These are phyloP conservation scores for Turnera subulata DNA, from an alignment of 345 rosid genomes.

Conservation along the genomic window DNA sequence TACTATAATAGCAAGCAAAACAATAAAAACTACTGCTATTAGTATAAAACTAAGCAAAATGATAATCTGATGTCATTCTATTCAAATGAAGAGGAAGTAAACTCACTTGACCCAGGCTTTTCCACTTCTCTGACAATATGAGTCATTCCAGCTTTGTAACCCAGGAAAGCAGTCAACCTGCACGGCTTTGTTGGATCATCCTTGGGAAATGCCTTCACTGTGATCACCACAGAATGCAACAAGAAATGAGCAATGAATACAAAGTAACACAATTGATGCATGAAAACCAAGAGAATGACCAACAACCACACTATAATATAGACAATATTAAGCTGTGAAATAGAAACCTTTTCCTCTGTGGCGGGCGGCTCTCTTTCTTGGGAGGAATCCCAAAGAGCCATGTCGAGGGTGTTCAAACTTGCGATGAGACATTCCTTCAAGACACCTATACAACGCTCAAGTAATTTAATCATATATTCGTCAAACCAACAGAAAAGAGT, in stretches of 20 bases:
- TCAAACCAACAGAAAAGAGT: background rate
- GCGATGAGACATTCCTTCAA: constrained; percentile 71
- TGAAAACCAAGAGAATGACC: background rate
- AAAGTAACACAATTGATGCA: background rate
- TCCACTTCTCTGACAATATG: constrained; percentile 90
- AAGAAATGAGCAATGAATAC: background rate
- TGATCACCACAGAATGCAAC: background rate
- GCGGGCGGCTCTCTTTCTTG: constrained; percentile 80
- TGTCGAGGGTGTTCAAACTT: constrained; percentile 97
- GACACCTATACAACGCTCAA: constrained; percentile 5
- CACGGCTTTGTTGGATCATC: constrained; percentile 75
- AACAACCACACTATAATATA: background rate
- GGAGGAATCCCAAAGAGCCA: constrained; percentile 89
- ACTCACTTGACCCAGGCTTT: constrained; percentile 85
- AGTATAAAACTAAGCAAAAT: no score
- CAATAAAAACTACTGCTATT: no score
- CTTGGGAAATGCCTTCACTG: constrained; percentile 93
- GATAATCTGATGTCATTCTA: no score
- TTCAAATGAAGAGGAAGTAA: background rate
- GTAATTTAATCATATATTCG: background rate
- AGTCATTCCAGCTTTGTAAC: constrained; percentile 93
- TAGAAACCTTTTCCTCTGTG: constrained; percentile 76
- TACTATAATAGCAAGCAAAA: no score
- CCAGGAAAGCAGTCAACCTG: constrained; percentile 81
- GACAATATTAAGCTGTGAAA: background rate